Evolutionary conservation across 2,329 filamentous ascomycete genomes (phyloP), one percentile per base, ranked within the genome.

Genomic region (Trichoderma sp.): DNA sequence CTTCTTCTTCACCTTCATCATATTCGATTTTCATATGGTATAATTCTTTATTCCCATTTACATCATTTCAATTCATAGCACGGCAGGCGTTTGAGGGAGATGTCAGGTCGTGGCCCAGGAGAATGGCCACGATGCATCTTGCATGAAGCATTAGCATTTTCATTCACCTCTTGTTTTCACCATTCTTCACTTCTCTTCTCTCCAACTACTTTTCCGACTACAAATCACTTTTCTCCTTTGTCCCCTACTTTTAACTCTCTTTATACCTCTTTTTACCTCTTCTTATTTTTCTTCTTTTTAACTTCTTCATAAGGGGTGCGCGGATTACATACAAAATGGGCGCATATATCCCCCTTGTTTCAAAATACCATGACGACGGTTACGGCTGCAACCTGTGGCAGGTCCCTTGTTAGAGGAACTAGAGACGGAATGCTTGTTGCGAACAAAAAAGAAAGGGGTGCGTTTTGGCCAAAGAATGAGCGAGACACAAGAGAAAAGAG

Each of bases 311-410:
- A 47, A 23, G 23, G 23, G 59, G 55, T 28, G 34, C 28, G 62
- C 34, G 57, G 50, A 17, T 17, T 20, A 36, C n/a, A 68, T 39
- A 39, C 36, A 43, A 67, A 58, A 32, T 8, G 23, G 53, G 43
- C 39, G 63, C 63, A 65, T 50, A 32, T 32, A 17, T 28, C 28
- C 65, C 55, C 32, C 11, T 39, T 73, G 57, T 68, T 70, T 73
- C 50, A 50, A 63, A 64, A 68, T 58, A 55, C 59, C 50, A 71
- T 75, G 39, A 75, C 68, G 74, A 75, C 72, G 70, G 68, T 72
- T 58, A 75, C 68, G 73, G 67, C 73, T 75, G 68, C 68, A 64
- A 74, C 59, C 55, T 53, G 66, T 70, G 63, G 66, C 39, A 68
- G 63, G 63, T 50, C 55, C 62, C 72, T 70, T 59, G 57, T 72